Base-by-base conservation (phyloP, 2,329 filamentous ascomycete species). In the Ustulina deusta region DNA sequence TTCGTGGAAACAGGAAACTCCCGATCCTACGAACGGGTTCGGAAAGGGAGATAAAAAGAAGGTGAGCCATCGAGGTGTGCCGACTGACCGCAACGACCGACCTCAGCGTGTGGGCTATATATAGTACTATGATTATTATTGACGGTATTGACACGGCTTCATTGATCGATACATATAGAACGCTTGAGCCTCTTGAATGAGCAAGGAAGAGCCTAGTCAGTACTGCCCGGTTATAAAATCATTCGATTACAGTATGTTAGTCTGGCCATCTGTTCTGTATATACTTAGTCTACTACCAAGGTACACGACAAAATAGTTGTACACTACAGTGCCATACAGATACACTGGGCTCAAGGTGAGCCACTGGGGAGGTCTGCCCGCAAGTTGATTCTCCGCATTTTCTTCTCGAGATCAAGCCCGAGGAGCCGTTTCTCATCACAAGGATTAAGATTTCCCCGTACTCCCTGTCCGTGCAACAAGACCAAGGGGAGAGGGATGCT, bases 151-250 rank as follows among this genome's bases (percentile, higher is more conserved):
- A 25, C 34, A 36, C 22, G 29, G 15, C 20, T 49, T 22, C 46
- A 49, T 49, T 20, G 25, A n/a, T 22, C 54, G 36, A n/a, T 54
- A 32, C 15, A 27, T 54, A 36, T 25, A 52, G 36, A 40, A 51
- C 38, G 29, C 42, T 49, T 48, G 51, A 44, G 46, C 27, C 38
- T 54, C 46, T 52, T 38, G 27, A 34, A 34, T 13, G 44, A 61
- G 42, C 63, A 66, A 46, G 63, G 59, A 40, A 38, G n/a, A 63
- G 59, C 63, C 55, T 22, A 40, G 63, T 60, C 55, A n/a, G 25
- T 27, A 25, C 22, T 27, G 22, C n/a, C 52, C 32, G 46, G 58
- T 62, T 44, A n/a, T 59, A 56, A 20, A 57, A 60, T 65, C 62
- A 38, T 60, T 59, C 55, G 62, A 60, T 65, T 46, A 5, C 40